Percentiles rank a stretch among this genome's conserved stretches.
phyloP scores from a whole-genome alignment of 2,329 filamentous ascomycete genomes.

The Sphaerostilbella broomeana region DNA sequence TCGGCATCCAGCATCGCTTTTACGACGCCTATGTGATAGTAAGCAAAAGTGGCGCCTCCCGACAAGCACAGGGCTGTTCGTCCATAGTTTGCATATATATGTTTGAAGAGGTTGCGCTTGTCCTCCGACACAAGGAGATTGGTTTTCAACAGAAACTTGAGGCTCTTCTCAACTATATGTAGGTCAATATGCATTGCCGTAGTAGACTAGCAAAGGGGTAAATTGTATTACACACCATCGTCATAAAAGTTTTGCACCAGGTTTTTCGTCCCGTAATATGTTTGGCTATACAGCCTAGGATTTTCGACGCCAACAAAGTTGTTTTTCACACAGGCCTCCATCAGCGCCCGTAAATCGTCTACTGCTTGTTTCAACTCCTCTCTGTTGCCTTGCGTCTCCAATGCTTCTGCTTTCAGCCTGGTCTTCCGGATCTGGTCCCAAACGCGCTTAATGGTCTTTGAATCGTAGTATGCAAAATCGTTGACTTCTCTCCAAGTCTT shows the following conservation, averaged over 20 bases:
- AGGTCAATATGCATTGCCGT: background rate
- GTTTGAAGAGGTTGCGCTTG: conserved; percentile 79
- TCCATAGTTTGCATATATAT: conserved; percentile 83
- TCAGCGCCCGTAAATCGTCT: conserved; percentile 68
- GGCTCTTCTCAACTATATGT: conserved; percentile 51
- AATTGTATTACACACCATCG: conserved; percentile 49
- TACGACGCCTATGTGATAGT: conserved; percentile 92
- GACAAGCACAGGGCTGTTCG: conserved; percentile 89
- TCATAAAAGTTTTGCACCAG: conserved; percentile 86
- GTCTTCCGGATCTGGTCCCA: conserved; percentile 66
- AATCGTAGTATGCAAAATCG: conserved; percentile 80
- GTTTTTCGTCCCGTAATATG: conserved; percentile 96
- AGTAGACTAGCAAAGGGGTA: background rate
- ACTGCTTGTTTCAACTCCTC: conserved; percentile 44
- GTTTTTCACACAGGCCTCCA: conserved; percentile 92
- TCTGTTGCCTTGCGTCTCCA: conserved; percentile 36
- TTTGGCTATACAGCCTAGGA: conserved; percentile 89
- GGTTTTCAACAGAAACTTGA: conserved; percentile 63
- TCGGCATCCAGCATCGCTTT: conserved; percentile 83
- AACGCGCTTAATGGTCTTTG: conserved; percentile 71
- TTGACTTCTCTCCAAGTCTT: conserved; percentile 73
- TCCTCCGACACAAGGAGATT: conserved; percentile 61
- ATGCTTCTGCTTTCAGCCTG: conserved; percentile 52
- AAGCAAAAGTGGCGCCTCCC: conserved; percentile 89
- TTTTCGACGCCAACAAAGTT: conserved; percentile 97